Evolutionary conservation across 2,329 filamentous ascomycete genomes (phyloP).

Genomic region (Chaetomiaceae sp.): DNA sequence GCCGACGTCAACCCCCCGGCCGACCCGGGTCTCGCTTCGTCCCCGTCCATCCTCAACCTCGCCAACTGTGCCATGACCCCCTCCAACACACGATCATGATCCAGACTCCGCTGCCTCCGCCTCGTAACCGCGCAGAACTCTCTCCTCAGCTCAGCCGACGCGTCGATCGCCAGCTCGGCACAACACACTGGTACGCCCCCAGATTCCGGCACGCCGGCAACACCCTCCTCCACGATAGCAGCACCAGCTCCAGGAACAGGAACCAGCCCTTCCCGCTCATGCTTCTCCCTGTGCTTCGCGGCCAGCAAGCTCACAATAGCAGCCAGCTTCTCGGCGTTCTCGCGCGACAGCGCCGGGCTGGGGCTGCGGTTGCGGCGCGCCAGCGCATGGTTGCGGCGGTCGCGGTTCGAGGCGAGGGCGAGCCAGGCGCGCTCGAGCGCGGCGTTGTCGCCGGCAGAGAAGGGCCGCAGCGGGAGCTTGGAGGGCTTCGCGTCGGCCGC

Average conservation of each 20-base stretch:
- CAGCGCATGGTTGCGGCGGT: constrained; percentile 42
- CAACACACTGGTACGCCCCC: constrained; percentile 39
- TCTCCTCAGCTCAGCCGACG: constrained; percentile 40
- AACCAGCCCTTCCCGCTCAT: constrained; percentile 33
- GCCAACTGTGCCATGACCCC: constrained; percentile 34
- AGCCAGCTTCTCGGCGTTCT: constrained; percentile 32
- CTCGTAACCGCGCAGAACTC: constrained; percentile 47
- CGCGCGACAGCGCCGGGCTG: constrained; percentile 30
- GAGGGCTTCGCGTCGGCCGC: constrained; percentile 44
- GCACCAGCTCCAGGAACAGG: constrained; percentile 12
- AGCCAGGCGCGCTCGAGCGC: constrained; percentile 75
- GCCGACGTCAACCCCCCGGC: constrained; percentile 7
- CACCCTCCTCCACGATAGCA: constrained; percentile 3
- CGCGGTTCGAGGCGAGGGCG: constrained; percentile 45
- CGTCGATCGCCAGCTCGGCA: constrained; percentile 40
- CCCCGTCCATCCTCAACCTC: constrained; percentile 5
- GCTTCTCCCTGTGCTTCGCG: constrained; percentile 41
- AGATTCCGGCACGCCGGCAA: constrained; percentile 10
- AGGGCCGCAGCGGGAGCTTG: constrained; percentile 65
- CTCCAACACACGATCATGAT: constrained; percentile 40
- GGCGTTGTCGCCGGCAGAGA: constrained; percentile 71
- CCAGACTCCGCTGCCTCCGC: constrained; percentile 34
- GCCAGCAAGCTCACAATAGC: constrained; percentile 40
- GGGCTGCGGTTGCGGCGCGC: constrained; percentile 30
- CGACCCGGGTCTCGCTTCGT: background rate